Percentiles rank a stretch among this genome's conserved stretches.
phyloP scores from a whole-genome alignment of 179 eudicot genomes.

The Beta corolliflora region DNA sequence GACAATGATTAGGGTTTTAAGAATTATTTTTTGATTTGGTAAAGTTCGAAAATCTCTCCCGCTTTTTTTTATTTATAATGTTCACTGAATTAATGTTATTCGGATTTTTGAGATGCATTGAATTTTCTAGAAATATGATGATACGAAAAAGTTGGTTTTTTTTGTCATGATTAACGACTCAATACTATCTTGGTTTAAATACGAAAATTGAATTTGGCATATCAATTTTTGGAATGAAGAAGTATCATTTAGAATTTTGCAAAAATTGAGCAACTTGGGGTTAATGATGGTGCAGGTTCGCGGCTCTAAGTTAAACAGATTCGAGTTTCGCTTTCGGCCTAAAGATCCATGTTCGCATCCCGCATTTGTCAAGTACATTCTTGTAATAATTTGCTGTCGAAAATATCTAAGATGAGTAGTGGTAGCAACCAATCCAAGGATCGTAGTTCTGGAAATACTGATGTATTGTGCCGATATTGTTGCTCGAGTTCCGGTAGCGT shows the following conservation, averaged over 20 bases:
- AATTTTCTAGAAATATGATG: too few relatives aligned
- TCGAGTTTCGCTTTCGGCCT: conserved; percentile 93
- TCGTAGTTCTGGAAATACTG: conserved; percentile 26
- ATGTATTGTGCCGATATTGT: conserved; percentile 67
- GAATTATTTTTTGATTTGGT: too few relatives aligned
- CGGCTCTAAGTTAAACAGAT: conserved; percentile 53
- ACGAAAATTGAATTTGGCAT: background rate
- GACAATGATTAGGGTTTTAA: background rate
- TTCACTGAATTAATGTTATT: too few relatives aligned
- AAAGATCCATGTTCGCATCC: conserved; percentile 96
- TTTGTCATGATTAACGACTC: background rate
- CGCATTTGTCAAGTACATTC: conserved; percentile 55
- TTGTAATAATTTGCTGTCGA: conserved; percentile 67
- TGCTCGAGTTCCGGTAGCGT: conserved; percentile 68
- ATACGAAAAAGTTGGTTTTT: too few relatives aligned
- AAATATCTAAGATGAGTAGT: conserved; percentile 51
- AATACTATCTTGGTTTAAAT: background rate
- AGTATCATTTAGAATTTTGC: background rate
- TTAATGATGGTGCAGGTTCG: conserved; percentile 52
- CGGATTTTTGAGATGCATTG: too few relatives aligned
- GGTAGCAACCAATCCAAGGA: conserved; percentile 19
- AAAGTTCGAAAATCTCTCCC: too few relatives aligned
- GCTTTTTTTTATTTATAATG: too few relatives aligned
- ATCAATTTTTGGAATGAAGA: background rate
- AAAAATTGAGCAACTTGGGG: background rate